Evolutionary conservation across 2,329 filamentous ascomycete genomes (phyloP).

Genomic region (Claviceps sp.): DNA sequence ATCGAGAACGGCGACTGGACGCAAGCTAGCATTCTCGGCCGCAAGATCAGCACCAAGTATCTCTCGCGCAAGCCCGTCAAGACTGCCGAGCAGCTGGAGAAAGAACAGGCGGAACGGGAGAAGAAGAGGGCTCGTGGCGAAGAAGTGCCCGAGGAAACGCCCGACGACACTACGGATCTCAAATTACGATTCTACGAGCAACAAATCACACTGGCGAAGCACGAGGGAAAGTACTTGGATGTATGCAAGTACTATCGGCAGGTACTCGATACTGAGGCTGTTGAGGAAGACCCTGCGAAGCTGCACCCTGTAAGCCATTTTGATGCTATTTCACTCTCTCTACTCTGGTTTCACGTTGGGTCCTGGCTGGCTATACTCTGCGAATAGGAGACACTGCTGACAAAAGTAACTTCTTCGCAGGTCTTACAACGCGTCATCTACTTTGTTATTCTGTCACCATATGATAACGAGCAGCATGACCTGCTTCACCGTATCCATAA

Average conservation of each 20-base stretch:
- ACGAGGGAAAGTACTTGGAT: constrained; percentile 94
- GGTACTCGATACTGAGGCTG: constrained; percentile 88
- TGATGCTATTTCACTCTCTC: background rate
- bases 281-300: constrained; percentile 79
- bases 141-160: constrained; percentile 63
- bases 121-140: constrained; percentile 70
- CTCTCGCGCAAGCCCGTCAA: constrained; percentile 85
- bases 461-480: constrained; percentile 98
- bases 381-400: background rate
- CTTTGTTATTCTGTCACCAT: constrained; percentile 89
- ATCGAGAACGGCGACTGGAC: constrained; percentile 95
- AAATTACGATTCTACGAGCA: constrained; percentile 96
- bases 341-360: background rate
- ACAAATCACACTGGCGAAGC: constrained; percentile 89
- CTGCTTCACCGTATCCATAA: constrained; percentile 84
- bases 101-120: constrained; percentile 78
- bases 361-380: too few relatives aligned
- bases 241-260: constrained; percentile 97
- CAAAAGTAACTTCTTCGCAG: constrained; percentile 28
- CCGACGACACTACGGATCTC: constrained; percentile 88
- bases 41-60: constrained; percentile 95
- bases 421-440: constrained; percentile 91
- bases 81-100: constrained; percentile 75
- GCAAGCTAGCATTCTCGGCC: constrained; percentile 81
- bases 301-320: constrained; percentile 57